phyloP scores from a whole-genome alignment of 768 basidiomycete genomes.

The Termitomyces titanicus region DNA sequence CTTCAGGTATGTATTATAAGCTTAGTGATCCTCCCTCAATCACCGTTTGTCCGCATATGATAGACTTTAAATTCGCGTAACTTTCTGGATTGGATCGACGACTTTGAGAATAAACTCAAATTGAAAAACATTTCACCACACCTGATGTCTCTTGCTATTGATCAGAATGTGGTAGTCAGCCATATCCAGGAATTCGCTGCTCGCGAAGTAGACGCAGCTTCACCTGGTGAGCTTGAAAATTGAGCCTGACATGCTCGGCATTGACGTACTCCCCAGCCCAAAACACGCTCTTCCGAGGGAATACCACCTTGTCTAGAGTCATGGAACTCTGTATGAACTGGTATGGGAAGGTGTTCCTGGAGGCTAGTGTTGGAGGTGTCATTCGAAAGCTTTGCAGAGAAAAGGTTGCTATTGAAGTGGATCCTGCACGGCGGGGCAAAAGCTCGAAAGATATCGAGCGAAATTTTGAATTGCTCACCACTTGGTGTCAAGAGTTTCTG shows the following conservation, averaged over 20 bases:
- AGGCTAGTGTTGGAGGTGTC: slow-evolving; percentile 70
- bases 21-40: background rate
- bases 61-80: slow-evolving; percentile 59
- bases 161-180: slow-evolving; percentile 59
- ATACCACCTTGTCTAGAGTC: slow-evolving; percentile 65
- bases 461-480: slow-evolving; percentile 63
- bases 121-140: slow-evolving; percentile 60
- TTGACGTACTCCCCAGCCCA: slow-evolving; percentile 46
- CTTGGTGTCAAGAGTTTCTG: slow-evolving; percentile 84
- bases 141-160: slow-evolving; percentile 66
- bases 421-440: slow-evolving; percentile 67
- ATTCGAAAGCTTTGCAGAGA: slow-evolving; percentile 71
- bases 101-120: slow-evolving; percentile 64
- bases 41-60: background rate
- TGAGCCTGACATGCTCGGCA: background rate
- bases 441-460: slow-evolving; percentile 58
- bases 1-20: slow-evolving; percentile 39
- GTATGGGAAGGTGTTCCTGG: slow-evolving; percentile 78
- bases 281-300: slow-evolving; percentile 71
- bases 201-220: slow-evolving; percentile 67
- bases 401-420: slow-evolving; percentile 78
- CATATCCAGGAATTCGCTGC: slow-evolving; percentile 69
- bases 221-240: slow-evolving; percentile 47
- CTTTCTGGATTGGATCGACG: slow-evolving; percentile 70
- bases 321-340: slow-evolving; percentile 80